These are phyloP conservation scores for Pichia norvegensis DNA, from an alignment of 1,139 yeast genomes.

Conservation along the genomic window DNA sequence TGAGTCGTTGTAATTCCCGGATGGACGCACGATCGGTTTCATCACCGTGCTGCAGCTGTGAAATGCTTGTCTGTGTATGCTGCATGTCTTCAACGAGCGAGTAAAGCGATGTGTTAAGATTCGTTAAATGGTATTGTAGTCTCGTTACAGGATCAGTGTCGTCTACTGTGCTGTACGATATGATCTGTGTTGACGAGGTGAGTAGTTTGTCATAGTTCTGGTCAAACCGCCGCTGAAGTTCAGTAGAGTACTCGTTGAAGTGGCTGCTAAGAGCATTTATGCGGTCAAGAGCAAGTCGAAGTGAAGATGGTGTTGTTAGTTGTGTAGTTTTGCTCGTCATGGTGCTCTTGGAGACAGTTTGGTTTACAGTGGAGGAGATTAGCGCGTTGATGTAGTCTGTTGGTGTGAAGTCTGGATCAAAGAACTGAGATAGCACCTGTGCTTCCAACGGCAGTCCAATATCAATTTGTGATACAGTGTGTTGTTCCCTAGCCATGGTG, in stretches of 20 bases:
- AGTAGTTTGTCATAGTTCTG: slow-evolving; percentile 39
- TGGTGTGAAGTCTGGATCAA: slow-evolving; percentile 42
- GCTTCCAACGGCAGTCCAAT: slow-evolving; percentile 17
- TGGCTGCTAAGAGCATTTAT: slow-evolving; percentile 43
- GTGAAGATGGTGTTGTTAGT: slow-evolving; percentile 23
- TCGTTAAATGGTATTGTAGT: slow-evolving; percentile 55
- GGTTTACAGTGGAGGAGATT: slow-evolving; percentile 28
- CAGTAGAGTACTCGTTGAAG: slow-evolving; percentile 54
- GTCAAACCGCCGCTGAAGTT: slow-evolving; percentile 45
- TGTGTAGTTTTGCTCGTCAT: slow-evolving; percentile 18
- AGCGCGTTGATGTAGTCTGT: slow-evolving; percentile 43
- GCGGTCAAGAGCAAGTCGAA: slow-evolving; percentile 31
- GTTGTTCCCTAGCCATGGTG: not conserved
- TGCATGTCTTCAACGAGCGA: slow-evolving; percentile 46
- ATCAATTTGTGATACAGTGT: slow-evolving; percentile 5
- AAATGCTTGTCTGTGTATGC: slow-evolving; percentile 27
- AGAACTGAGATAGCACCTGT: slow-evolving; percentile 36
- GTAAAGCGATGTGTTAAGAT: slow-evolving; percentile 49
- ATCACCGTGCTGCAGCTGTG: slow-evolving; percentile 9
- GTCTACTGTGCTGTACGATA: slow-evolving; percentile 25
- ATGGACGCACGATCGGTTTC: slow-evolving; percentile 18
- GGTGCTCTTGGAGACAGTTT: not conserved
- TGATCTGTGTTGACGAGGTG: slow-evolving; percentile 32
- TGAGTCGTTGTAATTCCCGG: slow-evolving; percentile 37
- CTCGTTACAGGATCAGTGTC: slow-evolving; percentile 36